phyloP scores from a whole-genome alignment of 208 protist species.

The Trypanosoma scelopori region DNA sequence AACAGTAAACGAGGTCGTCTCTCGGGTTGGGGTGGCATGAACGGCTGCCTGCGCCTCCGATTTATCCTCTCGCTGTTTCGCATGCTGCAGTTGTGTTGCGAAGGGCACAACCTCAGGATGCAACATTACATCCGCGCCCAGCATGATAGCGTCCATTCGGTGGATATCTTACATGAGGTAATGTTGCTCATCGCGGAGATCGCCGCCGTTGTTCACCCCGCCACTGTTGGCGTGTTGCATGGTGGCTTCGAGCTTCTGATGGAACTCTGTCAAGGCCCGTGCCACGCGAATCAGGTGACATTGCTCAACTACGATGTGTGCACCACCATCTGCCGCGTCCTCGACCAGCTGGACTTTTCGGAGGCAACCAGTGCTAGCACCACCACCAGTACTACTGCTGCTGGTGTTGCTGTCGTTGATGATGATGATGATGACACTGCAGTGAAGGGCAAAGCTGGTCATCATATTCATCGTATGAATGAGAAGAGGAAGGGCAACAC shows the following conservation, averaged over 20 bases:
- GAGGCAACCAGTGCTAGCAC: neutral
- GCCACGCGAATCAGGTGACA: constrained; percentile 78
- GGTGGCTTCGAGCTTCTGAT: constrained; percentile 85
- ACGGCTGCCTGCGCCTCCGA: constrained; percentile 41
- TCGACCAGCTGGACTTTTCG: constrained; percentile 32
- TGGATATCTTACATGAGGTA: constrained; percentile 84
- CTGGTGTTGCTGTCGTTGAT: too few relatives aligned
- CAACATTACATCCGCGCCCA: constrained; percentile 91
- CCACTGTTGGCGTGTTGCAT: constrained; percentile 46
- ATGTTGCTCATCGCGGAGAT: constrained; percentile 65
- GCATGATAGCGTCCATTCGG: constrained; percentile 74
- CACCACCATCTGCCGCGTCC: constrained; percentile 34
- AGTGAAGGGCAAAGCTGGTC: too few relatives aligned
- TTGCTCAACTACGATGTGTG: constrained; percentile 64
- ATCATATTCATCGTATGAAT: too few relatives aligned
- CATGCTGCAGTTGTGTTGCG: constrained; percentile 92
- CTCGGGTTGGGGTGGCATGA: constrained; percentile 57
- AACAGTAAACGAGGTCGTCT: constrained; percentile 11
- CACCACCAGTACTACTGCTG: too few relatives aligned
- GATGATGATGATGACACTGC: too few relatives aligned
- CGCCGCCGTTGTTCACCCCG: constrained; percentile 43
- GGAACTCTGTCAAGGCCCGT: constrained; percentile 93
- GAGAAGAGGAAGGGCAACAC: too few relatives aligned
- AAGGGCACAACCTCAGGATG: constrained; percentile 86
- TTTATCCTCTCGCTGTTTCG: constrained; percentile 70